Conservation (phyloP, 768 basidiomycete genomes). For the Cyclocybe aegerita region DNA sequence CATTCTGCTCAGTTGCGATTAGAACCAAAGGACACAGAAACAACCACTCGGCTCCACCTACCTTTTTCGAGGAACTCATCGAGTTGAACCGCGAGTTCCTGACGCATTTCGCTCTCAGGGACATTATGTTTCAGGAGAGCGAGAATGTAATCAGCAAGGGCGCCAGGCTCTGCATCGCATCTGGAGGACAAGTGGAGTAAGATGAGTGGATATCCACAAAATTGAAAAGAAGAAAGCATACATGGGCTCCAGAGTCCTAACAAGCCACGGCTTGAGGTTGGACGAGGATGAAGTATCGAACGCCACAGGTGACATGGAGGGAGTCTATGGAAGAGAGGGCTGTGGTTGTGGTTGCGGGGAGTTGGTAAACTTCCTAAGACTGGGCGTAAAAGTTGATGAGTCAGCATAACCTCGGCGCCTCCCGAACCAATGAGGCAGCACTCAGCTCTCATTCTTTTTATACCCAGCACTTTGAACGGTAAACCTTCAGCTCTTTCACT, state of each 20-base stretch:
- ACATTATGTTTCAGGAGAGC: constrained; percentile 91
- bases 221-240: constrained; percentile 25
- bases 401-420: too few relatives aligned
- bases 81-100: constrained; percentile 73
- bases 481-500: too few relatives aligned
- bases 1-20: constrained; percentile 47
- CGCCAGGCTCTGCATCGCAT: constrained; percentile 95
- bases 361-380: too few relatives aligned
- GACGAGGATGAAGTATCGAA: constrained; percentile 62
- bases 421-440: too few relatives aligned
- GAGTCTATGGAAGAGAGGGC: background rate
- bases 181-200: constrained; percentile 37
- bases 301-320: constrained; percentile 45
- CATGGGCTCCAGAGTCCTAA: constrained; percentile 90
- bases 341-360: background rate
- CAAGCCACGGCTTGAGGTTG: constrained; percentile 86
- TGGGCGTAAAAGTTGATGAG: too few relatives aligned
- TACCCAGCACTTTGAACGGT: too few relatives aligned
- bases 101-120: constrained; percentile 77
- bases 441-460: too few relatives aligned
- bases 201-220: constrained; percentile 11
- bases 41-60: constrained; percentile 27
- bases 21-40: constrained; percentile 4
- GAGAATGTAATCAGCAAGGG: constrained; percentile 91
- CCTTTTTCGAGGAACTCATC: constrained; percentile 95